These are phyloP conservation scores for Hepatocystis sp. DNA, from an alignment of 169 alveolate genomes.

Conservation along the genomic window DNA sequence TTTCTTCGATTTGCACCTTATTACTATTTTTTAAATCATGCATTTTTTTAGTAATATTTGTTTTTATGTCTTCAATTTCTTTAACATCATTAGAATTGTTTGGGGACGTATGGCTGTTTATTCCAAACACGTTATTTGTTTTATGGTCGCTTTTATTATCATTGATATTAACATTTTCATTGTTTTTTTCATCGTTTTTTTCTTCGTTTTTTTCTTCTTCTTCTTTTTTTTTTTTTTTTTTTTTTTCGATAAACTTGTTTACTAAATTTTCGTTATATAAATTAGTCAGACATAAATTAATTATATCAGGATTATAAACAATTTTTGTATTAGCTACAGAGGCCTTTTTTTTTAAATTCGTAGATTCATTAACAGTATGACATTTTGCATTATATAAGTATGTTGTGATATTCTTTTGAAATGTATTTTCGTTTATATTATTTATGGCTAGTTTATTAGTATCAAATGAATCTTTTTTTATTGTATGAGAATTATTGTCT, in stretches of 20 bases:
- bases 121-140: too few relatives aligned
- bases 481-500: too few relatives aligned
- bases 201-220: background rate
- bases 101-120: too few relatives aligned
- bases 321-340: background rate
- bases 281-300: slow-evolving; percentile 36
- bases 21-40: too few relatives aligned
- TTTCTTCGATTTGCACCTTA: too few relatives aligned
- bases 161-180: too few relatives aligned
- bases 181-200: background rate
- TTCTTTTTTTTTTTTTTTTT: background rate
- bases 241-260: slow-evolving; percentile 21
- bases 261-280: slow-evolving; percentile 44
- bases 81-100: too few relatives aligned
- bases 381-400: background rate
- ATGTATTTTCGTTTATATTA: background rate
- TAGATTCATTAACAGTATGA: background rate
- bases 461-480: background rate
- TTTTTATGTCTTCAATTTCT: too few relatives aligned
- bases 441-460: background rate
- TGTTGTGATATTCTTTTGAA: background rate
- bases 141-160: too few relatives aligned
- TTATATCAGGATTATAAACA: slow-evolving; percentile 46
- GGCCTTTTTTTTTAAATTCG: background rate
- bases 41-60: too few relatives aligned